These are phyloP conservation scores for Leucocoprinus sp. DNA, from an alignment of 768 basidiomycete species.

Conservation along the genomic window DNA sequence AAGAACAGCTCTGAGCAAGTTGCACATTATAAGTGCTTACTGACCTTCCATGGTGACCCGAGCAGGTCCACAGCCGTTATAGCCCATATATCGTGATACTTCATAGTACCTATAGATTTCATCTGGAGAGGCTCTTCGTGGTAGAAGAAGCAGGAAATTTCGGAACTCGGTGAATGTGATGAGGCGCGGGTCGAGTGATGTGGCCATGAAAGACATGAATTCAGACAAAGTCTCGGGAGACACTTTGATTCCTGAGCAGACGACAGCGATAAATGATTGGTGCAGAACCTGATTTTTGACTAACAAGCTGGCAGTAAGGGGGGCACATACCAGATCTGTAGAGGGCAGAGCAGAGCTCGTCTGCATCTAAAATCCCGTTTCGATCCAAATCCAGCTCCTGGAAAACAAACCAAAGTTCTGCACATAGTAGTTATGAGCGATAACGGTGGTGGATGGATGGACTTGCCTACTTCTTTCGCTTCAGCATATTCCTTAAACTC, in stretches of 20 bases:
- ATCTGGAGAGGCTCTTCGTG: constrained; percentile 67
- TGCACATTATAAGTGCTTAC: constrained; percentile 11
- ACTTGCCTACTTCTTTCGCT: constrained; percentile 73
- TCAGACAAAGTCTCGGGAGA: constrained; percentile 65
- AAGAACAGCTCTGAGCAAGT: neutral
- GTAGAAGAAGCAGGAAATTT: constrained; percentile 82
- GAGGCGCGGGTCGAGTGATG: constrained; percentile 55
- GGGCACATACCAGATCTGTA: constrained; percentile 54
- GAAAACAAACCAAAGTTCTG: constrained; percentile 89
- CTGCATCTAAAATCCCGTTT: constrained; percentile 71
- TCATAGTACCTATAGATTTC: constrained; percentile 87
- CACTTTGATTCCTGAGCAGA: constrained; percentile 56
- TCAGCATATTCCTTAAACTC: constrained; percentile 71
- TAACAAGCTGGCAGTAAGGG: neutral
- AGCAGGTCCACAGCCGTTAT: constrained; percentile 71
- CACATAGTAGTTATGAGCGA: constrained; percentile 12
- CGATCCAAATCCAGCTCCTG: constrained; percentile 87
- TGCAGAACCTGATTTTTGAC: neutral
- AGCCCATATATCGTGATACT: constrained; percentile 55
- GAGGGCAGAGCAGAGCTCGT: constrained; percentile 36
- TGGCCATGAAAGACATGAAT: constrained; percentile 72
- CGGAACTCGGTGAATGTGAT: constrained; percentile 83
- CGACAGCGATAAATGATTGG: neutral
- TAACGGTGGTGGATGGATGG: neutral
- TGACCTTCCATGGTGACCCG: constrained; percentile 87